A percentile compares a stretch with the other conserved stretches of the same genome.
Evolutionary conservation across 192 early-diverging fungal species (phyloP).

Genomic region (Podila verticillata): DNA sequence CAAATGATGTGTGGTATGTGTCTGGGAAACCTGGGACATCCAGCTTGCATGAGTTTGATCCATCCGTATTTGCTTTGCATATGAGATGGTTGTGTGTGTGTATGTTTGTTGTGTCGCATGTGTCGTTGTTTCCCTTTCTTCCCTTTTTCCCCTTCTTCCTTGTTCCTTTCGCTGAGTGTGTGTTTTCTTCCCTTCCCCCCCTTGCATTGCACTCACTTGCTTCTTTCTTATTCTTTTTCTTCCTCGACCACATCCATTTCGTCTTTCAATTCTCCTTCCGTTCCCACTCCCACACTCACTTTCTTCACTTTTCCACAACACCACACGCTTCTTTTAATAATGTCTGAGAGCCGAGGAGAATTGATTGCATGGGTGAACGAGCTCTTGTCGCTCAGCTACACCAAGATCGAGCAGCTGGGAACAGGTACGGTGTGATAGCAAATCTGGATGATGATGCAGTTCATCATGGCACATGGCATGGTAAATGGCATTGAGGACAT

Average conservation of each 20-base stretch:
- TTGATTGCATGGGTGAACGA: constrained; percentile 95
- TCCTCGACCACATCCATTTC: not conserved
- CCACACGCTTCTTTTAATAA: constrained; percentile 28
- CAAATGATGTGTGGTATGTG: too few species aligned
- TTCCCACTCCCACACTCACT: constrained; percentile 12
- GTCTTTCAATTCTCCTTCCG: not conserved
- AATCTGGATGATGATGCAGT: too few species aligned
- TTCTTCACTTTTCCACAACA: not conserved
- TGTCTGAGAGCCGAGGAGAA: constrained; percentile 91
- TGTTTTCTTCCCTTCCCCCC: not conserved
- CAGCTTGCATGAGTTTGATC: too few species aligned
- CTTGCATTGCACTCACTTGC: not conserved
- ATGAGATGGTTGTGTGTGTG: too few species aligned
- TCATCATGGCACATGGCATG: not conserved
- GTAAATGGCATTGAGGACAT: too few species aligned
- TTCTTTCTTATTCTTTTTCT: not conserved
- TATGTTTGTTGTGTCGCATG: too few species aligned
- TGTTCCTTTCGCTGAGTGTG: not conserved
- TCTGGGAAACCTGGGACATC: not conserved
- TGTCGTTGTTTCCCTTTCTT: too few species aligned
- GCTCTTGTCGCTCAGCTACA: constrained; percentile 88
- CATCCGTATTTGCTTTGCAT: too few species aligned
- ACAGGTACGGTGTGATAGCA: constrained; percentile 70
- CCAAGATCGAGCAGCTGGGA: constrained; percentile 94
- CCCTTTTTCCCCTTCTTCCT: too few species aligned